Evolutionary conservation across 192 early-diverging fungal genomes (phyloP).

Genomic region (Coemansia sp.): DNA sequence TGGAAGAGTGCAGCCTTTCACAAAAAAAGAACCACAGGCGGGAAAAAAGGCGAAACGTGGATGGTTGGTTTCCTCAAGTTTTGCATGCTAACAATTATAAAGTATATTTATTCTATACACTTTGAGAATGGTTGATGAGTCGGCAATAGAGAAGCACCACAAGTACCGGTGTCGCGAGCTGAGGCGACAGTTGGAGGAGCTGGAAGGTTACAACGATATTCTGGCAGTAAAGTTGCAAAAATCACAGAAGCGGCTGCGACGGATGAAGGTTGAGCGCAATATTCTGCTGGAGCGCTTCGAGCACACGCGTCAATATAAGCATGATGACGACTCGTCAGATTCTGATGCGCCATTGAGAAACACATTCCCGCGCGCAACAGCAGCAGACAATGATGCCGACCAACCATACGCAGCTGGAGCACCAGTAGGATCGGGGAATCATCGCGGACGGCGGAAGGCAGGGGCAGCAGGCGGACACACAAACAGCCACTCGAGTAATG

Average conservation of each 20-base stretch:
- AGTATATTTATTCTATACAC: neutral
- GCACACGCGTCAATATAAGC: constrained; percentile 32
- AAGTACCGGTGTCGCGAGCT: constrained; percentile 54
- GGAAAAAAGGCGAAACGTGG: neutral
- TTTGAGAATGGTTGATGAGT: neutral
- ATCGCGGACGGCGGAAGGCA: constrained; percentile 18
- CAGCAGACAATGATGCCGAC: constrained; percentile 34
- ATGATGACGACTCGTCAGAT: constrained; percentile 33
- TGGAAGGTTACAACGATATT: constrained; percentile 53
- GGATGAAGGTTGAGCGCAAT: constrained; percentile 53
- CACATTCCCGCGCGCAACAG: constrained; percentile 29
- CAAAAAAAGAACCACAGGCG: neutral
- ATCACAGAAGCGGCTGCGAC: constrained; percentile 47
- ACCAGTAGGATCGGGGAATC: constrained; percentile 1
- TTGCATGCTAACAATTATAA: neutral
- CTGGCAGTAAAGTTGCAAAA: constrained; percentile 44
- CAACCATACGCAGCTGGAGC: neutral
- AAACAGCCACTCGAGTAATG: constrained; percentile 19
- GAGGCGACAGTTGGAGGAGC: constrained; percentile 53
- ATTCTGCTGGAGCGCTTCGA: constrained; percentile 47
- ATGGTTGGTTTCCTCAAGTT: neutral
- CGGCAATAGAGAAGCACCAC: constrained; percentile 49
- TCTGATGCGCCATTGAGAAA: constrained; percentile 46
- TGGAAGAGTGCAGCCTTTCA: neutral
- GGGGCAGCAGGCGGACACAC: neutral